Evolutionary conservation across 106 monocot genomes (phyloP).

Genomic region (Hemerocallis citrina): DNA sequence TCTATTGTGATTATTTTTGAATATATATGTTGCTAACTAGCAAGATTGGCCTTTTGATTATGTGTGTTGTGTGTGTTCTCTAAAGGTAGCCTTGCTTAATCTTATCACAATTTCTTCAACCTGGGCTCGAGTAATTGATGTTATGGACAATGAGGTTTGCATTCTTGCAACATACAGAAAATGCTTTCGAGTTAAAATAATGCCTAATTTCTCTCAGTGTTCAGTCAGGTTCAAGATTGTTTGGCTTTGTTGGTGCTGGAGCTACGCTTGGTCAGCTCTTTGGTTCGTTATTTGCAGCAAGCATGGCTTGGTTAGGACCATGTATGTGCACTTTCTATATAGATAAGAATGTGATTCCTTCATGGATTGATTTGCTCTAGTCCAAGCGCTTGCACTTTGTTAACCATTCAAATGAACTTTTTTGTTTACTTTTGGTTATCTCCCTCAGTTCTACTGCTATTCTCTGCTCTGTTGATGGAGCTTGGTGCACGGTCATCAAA

Average conservation of each 20-base stretch:
- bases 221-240: constrained; percentile 99
- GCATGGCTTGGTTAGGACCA: constrained; percentile 94
- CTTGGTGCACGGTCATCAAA: constrained; percentile 87
- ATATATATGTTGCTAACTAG: neutral
- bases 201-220: constrained; percentile 23
- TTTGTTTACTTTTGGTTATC: neutral
- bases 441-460: constrained; percentile 63
- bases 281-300: constrained; percentile 93
- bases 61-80: neutral
- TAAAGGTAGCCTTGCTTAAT: constrained; percentile 96
- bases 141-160: constrained; percentile 92
- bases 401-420: neutral
- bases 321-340: constrained; percentile 40
- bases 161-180: neutral
- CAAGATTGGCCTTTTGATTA: neutral
- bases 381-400: too few species aligned
- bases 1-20: neutral
- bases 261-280: constrained; percentile 93
- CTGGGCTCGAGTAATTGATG: constrained; percentile 96
- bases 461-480: constrained; percentile 91
- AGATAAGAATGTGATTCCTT: neutral
- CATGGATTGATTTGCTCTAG: neutral
- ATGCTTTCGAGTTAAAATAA: neutral
- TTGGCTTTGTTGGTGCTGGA: constrained; percentile 97
- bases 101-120: constrained; percentile 93